Conservation (phyloP, 1,284 basidiomycete species). For the Heliocybe sulcata region DNA sequence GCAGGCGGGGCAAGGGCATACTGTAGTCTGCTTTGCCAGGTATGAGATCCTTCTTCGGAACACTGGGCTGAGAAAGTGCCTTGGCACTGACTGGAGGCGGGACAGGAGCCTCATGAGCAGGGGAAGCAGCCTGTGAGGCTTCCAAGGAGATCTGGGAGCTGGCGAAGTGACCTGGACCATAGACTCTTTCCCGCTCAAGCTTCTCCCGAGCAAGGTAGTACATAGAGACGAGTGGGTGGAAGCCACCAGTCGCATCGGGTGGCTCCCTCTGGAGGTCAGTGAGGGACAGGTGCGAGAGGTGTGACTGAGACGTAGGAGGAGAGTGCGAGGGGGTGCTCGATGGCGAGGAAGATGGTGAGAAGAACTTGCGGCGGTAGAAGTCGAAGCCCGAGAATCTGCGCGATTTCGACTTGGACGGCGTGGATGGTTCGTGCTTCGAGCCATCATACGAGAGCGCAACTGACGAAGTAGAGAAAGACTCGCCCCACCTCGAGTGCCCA, state of each 20-base stretch:
- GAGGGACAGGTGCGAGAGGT: constrained; percentile 39
- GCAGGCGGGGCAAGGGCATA: constrained; percentile 76
- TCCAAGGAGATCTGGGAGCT: constrained; percentile 70
- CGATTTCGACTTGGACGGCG: constrained; percentile 48
- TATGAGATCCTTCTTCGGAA: constrained; percentile 17
- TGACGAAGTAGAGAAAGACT: constrained; percentile 56
- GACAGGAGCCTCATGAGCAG: constrained; percentile 15
- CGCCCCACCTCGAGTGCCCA: constrained; percentile 33
- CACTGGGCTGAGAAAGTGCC: constrained; percentile 17
- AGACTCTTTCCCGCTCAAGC: constrained; percentile 88
- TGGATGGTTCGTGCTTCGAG: constrained; percentile 30
- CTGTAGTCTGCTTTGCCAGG: constrained; percentile 62
- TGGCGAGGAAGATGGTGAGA: constrained; percentile 62
- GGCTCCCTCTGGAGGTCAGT: constrained; percentile 41
- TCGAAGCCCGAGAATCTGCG: constrained; percentile 88
- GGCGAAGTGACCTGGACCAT: constrained; percentile 91
- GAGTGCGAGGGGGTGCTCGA: constrained; percentile 39
- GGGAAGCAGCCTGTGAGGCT: constrained; percentile 11
- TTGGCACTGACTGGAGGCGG: constrained; percentile 19
- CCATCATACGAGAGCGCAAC: constrained; percentile 61
- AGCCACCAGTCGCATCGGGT: constrained; percentile 84
- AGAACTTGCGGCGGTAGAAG: constrained; percentile 89
- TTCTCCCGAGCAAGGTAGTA: constrained; percentile 96
- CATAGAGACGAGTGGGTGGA: constrained; percentile 93
- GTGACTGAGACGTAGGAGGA: constrained; percentile 48